Base-by-base conservation (phyloP, 208 protist species). In the Blastocrithidia nonstop region DNA sequence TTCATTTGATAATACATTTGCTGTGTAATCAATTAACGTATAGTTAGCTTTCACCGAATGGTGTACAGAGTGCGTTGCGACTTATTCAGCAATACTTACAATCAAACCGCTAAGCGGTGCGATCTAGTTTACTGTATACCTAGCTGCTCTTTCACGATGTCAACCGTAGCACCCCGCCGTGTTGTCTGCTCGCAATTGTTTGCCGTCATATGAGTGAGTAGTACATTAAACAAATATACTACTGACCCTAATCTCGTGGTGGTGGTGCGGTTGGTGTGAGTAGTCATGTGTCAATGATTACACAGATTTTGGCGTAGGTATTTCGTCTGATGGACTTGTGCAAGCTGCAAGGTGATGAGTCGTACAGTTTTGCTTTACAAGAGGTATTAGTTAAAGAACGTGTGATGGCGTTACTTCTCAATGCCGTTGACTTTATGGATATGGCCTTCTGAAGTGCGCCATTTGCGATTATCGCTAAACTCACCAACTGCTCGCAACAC, bases 161-260 rank as follows among this genome's bases (percentile, higher is more conserved):
- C 42, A 21, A 29, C 32, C 19, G 5, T 25, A n/a, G 5, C 42
- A 47, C 32, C 22, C 42, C 25, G n/a, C 21, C 29, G 29, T n/a
- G 29, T 11, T 35, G 11, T 11, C 42, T 28, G 20, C 58, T 81
- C 40, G 42, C 74, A 27, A 54, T 92, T 26, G 46, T 92, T 45
- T 88, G 71, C 59, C 66, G 71, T 27, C 71, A 72, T 22, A 59
- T 92, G 20, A 50, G 62, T 16, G 74, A 66, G 20, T 67, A 82
- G 6, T 88, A 88, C 52, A 50, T 92, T 15, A 58, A 71, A 44
- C 71, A 88, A 45, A 54, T 92, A 15, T 67, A 69, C 36, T 61
- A 75, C 35, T 92, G 83, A 78, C 83, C 83, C 0, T 77, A 84
- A 32, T 71, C 61, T 35, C 70, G 71, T 23, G 83, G 83, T n/a